phyloP scores from a whole-genome alignment of 2,329 filamentous ascomycete genomes.

The Calonectria pseudoreteaudii region DNA sequence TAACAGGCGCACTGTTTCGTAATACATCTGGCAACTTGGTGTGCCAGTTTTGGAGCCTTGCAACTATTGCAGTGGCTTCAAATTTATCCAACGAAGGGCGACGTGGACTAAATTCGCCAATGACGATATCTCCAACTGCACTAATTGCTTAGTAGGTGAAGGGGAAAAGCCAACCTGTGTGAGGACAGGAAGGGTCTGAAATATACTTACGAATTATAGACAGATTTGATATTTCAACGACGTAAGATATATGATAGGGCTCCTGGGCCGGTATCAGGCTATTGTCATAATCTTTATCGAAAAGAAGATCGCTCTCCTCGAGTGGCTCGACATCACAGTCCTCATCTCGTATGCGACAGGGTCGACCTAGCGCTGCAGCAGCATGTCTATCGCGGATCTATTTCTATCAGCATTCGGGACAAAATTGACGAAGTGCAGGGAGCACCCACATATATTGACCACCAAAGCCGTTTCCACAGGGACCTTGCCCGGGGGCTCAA shows the following conservation, averaged over 20 bases:
- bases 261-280: constrained; percentile 18
- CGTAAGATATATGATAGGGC: constrained; percentile 26
- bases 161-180: fast-evolving
- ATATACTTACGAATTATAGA: constrained; percentile 24
- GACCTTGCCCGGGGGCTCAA: constrained; percentile 12
- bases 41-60: constrained; percentile 26
- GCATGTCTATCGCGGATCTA: constrained; percentile 34
- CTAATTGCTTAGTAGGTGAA: background rate
- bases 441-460: constrained; percentile 35
- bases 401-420: background rate
- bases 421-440: background rate
- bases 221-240: constrained; percentile 21
- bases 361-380: constrained; percentile 29
- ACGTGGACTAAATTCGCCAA: constrained; percentile 34
- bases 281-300: constrained; percentile 17
- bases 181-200: background rate
- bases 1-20: constrained; percentile 14
- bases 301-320: constrained; percentile 19
- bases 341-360: constrained; percentile 35
- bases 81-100: constrained; percentile 11
- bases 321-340: constrained; percentile 34
- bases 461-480: constrained; percentile 33
- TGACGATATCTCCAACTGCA: constrained; percentile 33
- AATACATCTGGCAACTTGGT: constrained; percentile 12
- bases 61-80: background rate